Base-by-base conservation (phyloP, 225 moss, liverwort and hornwort species). In the Polytrichum commune region DNA sequence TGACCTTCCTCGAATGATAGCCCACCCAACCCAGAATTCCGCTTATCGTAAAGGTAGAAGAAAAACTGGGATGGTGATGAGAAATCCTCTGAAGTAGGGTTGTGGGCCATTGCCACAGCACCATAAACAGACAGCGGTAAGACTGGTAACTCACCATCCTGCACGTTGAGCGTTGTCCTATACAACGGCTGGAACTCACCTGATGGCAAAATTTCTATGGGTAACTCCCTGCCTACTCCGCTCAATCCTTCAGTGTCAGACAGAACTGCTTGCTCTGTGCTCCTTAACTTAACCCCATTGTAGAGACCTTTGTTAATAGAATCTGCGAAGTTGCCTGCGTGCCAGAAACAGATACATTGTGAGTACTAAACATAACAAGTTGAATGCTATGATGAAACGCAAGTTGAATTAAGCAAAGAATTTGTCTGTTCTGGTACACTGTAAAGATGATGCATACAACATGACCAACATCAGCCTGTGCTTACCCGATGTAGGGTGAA, bases 1-100 rank as follows among this genome's bases (percentile, higher is more conserved):
- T 99, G 98, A 5, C 98, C 98, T 76, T 99, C 98, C 72, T 99
- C 98, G 68, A 99, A 99, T 23, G 98, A 95, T 25, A 99, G 75
- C 7, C 98, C 98, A 25, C 98, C 98, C 60, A 99, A 62, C n/a
- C 98, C 98, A 27, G 98, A 92, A 69, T 70, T 99, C 18, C 95
- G 89, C 73, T 79, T 86, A 57, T 99, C 98, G n/a, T 99, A 99
- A 5, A 99, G 83, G 69, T 99, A 99, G 73, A 99, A 89, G 69
- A 99, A 99, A 75, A 99, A 99, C 77, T 99, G 98, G 27, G 95
- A 86, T 23, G 98, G 95, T 18, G 98, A 91, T 3, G 98, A 99
- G 75, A 91, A 99, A 68, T 99, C 90, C 69, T 93, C 90, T 0
- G 95, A 79, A 8, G 79, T 88, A 46, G 80, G 83, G 69, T 93